A percentile compares a stretch with the other conserved stretches of the same genome.
These are phyloP conservation scores for Raphanus sativus DNA, from an alignment of 345 rosid species.

Conservation along the genomic window DNA sequence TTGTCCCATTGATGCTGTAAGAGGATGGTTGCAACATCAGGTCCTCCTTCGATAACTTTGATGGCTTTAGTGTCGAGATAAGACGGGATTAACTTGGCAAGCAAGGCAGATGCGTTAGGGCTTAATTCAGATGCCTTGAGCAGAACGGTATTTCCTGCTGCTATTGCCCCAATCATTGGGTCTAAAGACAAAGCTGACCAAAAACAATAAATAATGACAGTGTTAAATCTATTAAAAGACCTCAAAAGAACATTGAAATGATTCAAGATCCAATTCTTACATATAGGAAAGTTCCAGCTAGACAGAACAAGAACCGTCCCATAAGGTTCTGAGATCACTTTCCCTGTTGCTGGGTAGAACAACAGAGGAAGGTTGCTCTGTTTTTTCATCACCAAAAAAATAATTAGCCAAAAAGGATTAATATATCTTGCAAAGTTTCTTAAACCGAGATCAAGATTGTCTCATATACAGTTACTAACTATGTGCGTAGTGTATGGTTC, in stretches of 20 bases:
- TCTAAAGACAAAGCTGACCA: slow-evolving; percentile 69
- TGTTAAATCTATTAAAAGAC: background rate
- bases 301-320: slow-evolving; percentile 75
- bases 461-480: background rate
- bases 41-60: slow-evolving; percentile 66
- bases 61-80: slow-evolving; percentile 71
- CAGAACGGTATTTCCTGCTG: slow-evolving; percentile 83
- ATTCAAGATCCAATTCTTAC: slow-evolving; percentile 49
- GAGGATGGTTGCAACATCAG: slow-evolving; percentile 51
- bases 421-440: background rate
- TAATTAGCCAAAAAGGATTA: background rate
- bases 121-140: slow-evolving; percentile 80
- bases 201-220: background rate
- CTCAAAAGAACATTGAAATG: background rate
- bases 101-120: slow-evolving; percentile 61
- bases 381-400: slow-evolving; percentile 17
- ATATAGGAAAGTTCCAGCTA: slow-evolving; percentile 86
- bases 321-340: slow-evolving; percentile 67
- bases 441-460: slow-evolving; percentile 2
- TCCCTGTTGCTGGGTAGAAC: slow-evolving; percentile 64
- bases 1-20: slow-evolving; percentile 83
- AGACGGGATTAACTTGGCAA: slow-evolving; percentile 49
- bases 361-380: slow-evolving; percentile 58
- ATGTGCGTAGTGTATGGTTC: background rate
- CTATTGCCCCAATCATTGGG: slow-evolving; percentile 83